Evolutionary conservation across 768 basidiomycete species (phyloP).

Genomic region (Porphyrellus cyaneotinctus): DNA sequence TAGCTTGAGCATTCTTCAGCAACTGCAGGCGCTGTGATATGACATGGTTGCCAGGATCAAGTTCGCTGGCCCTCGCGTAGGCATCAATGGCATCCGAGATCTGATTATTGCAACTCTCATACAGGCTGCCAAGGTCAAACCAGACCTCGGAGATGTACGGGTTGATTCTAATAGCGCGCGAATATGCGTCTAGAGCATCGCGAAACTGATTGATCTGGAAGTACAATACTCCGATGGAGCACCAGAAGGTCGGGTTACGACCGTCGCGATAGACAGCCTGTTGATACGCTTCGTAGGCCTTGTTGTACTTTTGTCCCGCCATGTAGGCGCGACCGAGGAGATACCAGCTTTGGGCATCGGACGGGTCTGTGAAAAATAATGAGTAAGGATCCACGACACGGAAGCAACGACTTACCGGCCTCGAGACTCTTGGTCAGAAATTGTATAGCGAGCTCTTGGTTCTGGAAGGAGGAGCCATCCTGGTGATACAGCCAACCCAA

Average conservation of each 20-base stretch:
- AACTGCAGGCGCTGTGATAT: constrained; percentile 80
- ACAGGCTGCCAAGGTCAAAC: constrained; percentile 94
- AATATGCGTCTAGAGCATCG: constrained; percentile 97
- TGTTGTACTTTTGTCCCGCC: constrained; percentile 98
- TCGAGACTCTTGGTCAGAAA: constrained; percentile 94
- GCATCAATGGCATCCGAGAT: constrained; percentile 98
- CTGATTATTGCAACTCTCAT: constrained; percentile 99
- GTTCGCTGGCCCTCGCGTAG: constrained; percentile 90
- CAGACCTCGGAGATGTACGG: constrained; percentile 84
- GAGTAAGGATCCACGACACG: not conserved
- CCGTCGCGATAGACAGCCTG: constrained; percentile 99
- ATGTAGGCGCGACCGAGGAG: constrained; percentile 97
- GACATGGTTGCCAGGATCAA: constrained; percentile 80
- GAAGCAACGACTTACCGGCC: constrained; percentile 58
- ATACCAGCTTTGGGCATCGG: constrained; percentile 99
- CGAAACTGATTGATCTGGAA: constrained; percentile 99
- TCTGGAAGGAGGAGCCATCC: constrained; percentile 90
- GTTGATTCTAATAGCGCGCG: constrained; percentile 96
- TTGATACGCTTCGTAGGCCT: constrained; percentile 98
- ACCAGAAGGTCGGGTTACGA: constrained; percentile 99
- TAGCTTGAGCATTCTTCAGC: constrained; percentile 72
- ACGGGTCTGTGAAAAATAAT: constrained; percentile 57
- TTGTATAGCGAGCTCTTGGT: constrained; percentile 90
- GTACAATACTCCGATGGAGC: constrained; percentile 97
- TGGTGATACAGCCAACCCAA: constrained; percentile 98